Conservation (phyloP, 345 rosid species). For the Eutrema yunnanense region DNA sequence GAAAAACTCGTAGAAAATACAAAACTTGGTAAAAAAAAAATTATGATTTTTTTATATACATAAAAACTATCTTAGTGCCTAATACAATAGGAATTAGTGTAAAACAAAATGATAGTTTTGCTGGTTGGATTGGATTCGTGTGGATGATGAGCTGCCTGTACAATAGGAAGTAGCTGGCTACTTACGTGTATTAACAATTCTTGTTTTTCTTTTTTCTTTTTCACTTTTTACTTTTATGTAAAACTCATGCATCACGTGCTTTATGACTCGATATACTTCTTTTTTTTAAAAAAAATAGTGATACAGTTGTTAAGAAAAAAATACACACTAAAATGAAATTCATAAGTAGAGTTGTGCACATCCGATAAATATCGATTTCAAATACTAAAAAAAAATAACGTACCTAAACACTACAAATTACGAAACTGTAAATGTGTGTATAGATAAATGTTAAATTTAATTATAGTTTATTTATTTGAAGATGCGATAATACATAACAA, state of each 20-base stretch:
- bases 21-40: not conserved
- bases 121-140: slow-evolving; percentile 12
- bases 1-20: not conserved
- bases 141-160: slow-evolving; percentile 27
- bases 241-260: slow-evolving; percentile 29
- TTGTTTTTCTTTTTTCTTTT: not conserved
- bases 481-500: not conserved
- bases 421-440: not conserved
- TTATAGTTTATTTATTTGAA: no score
- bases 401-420: not conserved
- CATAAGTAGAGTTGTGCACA: not conserved
- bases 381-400: not conserved
- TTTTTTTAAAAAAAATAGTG: slow-evolving; percentile 1
- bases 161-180: slow-evolving; percentile 23
- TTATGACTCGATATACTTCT: slow-evolving; percentile 15
- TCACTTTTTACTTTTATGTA: slow-evolving; percentile 13
- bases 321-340: not conserved
- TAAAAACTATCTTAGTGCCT: not conserved
- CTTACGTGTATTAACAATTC: slow-evolving; percentile 11
- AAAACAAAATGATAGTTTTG: not conserved
- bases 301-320: not conserved
- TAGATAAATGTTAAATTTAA: not conserved
- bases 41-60: not conserved
- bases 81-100: not conserved
- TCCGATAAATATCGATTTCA: not conserved